These are phyloP conservation scores for Cryphonectria japonica DNA, from an alignment of 2,329 filamentous ascomycete genomes.

Conservation along the genomic window DNA sequence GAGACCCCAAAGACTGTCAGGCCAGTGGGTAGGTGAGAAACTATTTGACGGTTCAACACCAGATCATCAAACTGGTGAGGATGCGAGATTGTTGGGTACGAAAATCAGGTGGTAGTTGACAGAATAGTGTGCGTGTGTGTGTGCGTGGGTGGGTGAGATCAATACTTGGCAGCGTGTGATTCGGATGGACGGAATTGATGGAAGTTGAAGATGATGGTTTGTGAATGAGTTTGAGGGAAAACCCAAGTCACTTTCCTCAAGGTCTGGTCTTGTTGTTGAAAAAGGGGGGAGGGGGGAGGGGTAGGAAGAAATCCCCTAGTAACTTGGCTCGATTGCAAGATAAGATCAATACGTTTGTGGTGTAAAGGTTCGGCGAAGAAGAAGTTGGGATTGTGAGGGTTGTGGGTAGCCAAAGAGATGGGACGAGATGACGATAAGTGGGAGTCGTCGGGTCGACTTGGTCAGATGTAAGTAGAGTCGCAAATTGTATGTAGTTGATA, in stretches of 20 bases:
- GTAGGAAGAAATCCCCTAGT: not conserved
- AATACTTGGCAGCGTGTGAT: not conserved
- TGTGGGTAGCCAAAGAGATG: not conserved
- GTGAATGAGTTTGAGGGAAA: not conserved
- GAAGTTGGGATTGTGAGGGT: not conserved
- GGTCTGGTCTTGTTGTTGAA: not conserved
- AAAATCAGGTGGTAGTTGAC: not conserved
- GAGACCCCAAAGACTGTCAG: not conserved
- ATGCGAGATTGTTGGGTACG: not conserved
- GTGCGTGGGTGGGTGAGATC: not conserved
- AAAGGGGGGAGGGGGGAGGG: too few relatives aligned
- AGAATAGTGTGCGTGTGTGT: not conserved
- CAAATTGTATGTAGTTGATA: not conserved
- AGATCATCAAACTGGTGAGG: not conserved
- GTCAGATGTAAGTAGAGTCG: not conserved
- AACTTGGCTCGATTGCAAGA: not conserved
- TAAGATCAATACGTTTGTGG: not conserved
- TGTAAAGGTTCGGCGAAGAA: not conserved
- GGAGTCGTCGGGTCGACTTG: not conserved
- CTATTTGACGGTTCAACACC: not conserved
- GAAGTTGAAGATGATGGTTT: not conserved
- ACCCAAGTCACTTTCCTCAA: not conserved
- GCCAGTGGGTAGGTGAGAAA: not conserved
- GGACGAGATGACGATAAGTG: conserved; percentile 7
- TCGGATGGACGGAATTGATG: not conserved